Evolutionary conservation across 2,329 filamentous ascomycete species (phyloP).

Genomic region (Albifimbria verrucaria): DNA sequence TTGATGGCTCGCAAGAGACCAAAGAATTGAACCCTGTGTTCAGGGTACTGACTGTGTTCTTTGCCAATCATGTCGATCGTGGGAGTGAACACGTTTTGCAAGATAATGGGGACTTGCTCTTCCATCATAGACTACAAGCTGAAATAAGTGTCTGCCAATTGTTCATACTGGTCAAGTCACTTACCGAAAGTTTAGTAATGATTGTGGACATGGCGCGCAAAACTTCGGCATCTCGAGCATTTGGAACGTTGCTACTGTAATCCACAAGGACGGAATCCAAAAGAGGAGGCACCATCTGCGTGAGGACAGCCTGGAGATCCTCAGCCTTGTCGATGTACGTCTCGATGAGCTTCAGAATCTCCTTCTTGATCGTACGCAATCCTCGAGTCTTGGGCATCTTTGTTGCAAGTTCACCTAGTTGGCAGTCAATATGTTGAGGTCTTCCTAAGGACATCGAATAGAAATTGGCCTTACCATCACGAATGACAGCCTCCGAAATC

Average conservation of each 20-base stretch:
- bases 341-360: conserved; percentile 97
- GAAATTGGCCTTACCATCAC: conserved; percentile 60
- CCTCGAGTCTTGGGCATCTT: conserved; percentile 97
- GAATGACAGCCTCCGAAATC: conserved; percentile 87
- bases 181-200: conserved; percentile 91
- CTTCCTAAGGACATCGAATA: background rate
- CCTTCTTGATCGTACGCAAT: conserved; percentile 96
- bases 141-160: background rate
- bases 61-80: conserved; percentile 99
- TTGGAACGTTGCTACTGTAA: conserved; percentile 95
- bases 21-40: conserved; percentile 99
- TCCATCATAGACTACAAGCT: conserved; percentile 79
- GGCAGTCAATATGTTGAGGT: conserved; percentile 28
- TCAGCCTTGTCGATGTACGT: conserved; percentile 98
- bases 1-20: conserved; percentile 95
- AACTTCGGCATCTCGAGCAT: conserved; percentile 93
- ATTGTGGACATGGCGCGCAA: conserved; percentile 97
- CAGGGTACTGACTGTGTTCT: conserved; percentile 98
- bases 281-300: conserved; percentile 92
- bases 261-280: conserved; percentile 91
- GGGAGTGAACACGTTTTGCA: conserved; percentile 98
- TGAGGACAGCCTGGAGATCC: conserved; percentile 87
- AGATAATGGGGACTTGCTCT: conserved; percentile 93
- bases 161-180: conserved; percentile 31
- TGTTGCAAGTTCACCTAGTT: conserved; percentile 78